Evolutionary conservation across 306 rosid genomes (phyloP).

Genomic region (Citrullus colocynthis): DNA sequence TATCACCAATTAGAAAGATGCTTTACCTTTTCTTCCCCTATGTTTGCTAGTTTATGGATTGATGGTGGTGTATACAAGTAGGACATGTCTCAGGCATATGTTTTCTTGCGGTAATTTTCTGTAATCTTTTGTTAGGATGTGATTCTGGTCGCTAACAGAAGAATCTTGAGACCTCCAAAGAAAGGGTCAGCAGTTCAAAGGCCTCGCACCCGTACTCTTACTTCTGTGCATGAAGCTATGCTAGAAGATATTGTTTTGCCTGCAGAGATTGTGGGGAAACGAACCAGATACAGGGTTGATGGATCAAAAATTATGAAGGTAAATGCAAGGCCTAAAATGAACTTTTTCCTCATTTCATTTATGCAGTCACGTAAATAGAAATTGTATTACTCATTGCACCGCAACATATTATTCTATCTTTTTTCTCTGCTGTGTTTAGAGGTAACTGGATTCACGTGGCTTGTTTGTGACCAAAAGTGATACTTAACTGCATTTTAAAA

Average conservation of each 20-base stretch:
- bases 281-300: slow-evolving; percentile 45
- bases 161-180: slow-evolving; percentile 69
- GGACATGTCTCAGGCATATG: background rate
- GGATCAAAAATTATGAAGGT: slow-evolving; percentile 68
- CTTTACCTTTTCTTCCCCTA: background rate
- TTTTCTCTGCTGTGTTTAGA: background rate
- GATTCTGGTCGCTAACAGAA: slow-evolving; percentile 48
- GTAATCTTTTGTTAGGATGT: slow-evolving; percentile 33
- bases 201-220: slow-evolving; percentile 61
- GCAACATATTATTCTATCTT: too few species aligned
- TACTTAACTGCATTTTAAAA: background rate
- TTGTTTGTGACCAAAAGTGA: background rate
- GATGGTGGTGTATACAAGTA: background rate
- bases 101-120: background rate
- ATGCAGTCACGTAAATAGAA: background rate
- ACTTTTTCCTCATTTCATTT: background rate
- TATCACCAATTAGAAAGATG: background rate
- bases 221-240: slow-evolving; percentile 61
- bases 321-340: background rate
- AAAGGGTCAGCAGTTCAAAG: slow-evolving; percentile 61
- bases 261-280: slow-evolving; percentile 70
- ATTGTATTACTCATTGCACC: too few species aligned
- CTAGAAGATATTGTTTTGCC: slow-evolving; percentile 63
- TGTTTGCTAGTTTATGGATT: background rate
- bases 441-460: background rate